phyloP scores from a whole-genome alignment of 768 basidiomycete genomes.

The Strobilomyces dryophilus region DNA sequence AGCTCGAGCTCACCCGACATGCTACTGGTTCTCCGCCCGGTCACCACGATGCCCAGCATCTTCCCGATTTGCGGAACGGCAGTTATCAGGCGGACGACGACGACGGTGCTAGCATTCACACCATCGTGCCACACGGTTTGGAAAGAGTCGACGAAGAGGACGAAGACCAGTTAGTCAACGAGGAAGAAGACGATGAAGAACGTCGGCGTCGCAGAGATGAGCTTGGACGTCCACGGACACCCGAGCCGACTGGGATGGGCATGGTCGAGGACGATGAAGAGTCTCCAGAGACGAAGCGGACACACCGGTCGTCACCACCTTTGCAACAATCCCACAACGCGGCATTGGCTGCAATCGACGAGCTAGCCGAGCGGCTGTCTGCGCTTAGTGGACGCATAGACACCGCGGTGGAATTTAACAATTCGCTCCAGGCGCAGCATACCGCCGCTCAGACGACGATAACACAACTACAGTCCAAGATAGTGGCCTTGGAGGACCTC shows the following conservation, averaged over 20 bases:
- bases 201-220: constrained; percentile 44
- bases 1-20: constrained; percentile 34
- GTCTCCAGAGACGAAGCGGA: constrained; percentile 18
- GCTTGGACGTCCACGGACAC: constrained; percentile 71
- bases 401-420: constrained; percentile 68
- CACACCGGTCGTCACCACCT: constrained; percentile 17
- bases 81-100: constrained; percentile 53
- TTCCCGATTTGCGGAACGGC: constrained; percentile 12
- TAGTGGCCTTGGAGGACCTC: constrained; percentile 61
- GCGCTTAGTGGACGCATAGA: constrained; percentile 68
- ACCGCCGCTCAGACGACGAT: constrained; percentile 73
- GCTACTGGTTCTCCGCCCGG: constrained; percentile 22
- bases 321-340: constrained; percentile 18
- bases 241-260: constrained; percentile 67
- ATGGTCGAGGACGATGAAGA: constrained; percentile 46
- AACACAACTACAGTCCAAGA: constrained; percentile 61
- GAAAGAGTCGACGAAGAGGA: constrained; percentile 76
- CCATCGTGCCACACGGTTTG: constrained; percentile 63
- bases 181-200: constrained; percentile 46
- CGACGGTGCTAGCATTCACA: constrained; percentile 67
- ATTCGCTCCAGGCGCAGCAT: constrained; percentile 74
- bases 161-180: constrained; percentile 47
- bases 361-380: constrained; percentile 60
- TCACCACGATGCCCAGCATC: constrained; percentile 18
- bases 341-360: constrained; percentile 41